Evolutionary conservation across 2,329 filamentous ascomycete genomes (phyloP), one percentile per base, ranked within the genome.

Genomic region (Leptographium procerum): DNA sequence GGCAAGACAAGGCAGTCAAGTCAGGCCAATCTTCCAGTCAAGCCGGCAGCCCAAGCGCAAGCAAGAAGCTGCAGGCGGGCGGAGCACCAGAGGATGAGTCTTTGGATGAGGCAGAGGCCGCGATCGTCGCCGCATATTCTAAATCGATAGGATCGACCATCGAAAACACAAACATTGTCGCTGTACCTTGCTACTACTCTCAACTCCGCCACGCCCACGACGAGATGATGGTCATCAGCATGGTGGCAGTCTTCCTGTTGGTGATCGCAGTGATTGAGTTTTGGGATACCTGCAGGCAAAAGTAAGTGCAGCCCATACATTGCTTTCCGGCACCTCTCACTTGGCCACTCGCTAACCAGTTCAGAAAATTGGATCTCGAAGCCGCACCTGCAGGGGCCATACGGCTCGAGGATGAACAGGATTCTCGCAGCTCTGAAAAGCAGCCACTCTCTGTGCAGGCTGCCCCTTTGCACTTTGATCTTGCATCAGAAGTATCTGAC

Each of bases 211-310:
- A 61, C 26, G 65, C 68, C 14, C 63, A 64, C 48, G 65, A 68
- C 56, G 68, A 71, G 45, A 62, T 68, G 60, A 57, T 67, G 58
- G 64, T 69, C n/a, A 66, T 71, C 31, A 61, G 63, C 52, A 58
- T 71, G 28, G 66, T 67, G 1, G 56, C 65, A 13, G 61, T 65
- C 6, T 72, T 70, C 52, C 52, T 71, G 40, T 24, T 67, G 28
- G 63, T 66, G 9, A 66, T 71, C 28, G 60, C 71, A 8, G 55
- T 62, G 6, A 63, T 69, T 19, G 70, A 71, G 64, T 63, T 65
- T 10, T 68, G 61, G 63, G 61, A 61, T 4, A 54, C 61, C 10
- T 43, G 61, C 11, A 57, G 55, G 2, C 55, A 62, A 48, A 61
- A 63, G 69, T 70, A 34, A 58, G 65, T 60, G 13, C 52, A 40